Base-by-base conservation (phyloP, 1,284 basidiomycete species). In the Ustilago vetiveriae region DNA sequence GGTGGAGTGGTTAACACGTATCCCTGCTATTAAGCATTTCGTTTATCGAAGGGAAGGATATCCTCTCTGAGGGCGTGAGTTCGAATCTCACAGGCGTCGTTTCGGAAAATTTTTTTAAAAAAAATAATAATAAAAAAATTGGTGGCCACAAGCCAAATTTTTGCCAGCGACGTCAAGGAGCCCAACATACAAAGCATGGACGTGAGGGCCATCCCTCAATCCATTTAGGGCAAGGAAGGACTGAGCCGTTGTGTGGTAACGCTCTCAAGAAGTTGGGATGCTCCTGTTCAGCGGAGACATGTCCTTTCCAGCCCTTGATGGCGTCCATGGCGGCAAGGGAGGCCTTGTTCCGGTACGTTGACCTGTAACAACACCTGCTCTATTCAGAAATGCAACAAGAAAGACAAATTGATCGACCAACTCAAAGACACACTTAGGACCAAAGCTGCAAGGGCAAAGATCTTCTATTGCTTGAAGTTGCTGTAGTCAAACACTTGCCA, bases 1-100 rank as follows among this genome's bases (percentile, higher is more conserved):
- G 66, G 66, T 63, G 66, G 66, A 69, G 66, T 69, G 66, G 66
- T 69, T 69, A 69, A 69, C 66, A 63, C 66, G 66, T 69, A 63
- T 69, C 66, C 66, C 66, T 69, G 66, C 66, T 69, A 67, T 41
- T 58, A 45, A 43, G 62, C 54, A 57, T 26, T 45, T 33, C 38
- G 62, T 21, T 16, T 22, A 2, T 23, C 54, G 35, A 37, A 40
- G 35, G 60, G 40, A 27, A 69, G 66, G 66, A 69, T 69, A 70
- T 70, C 67, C 67, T 70, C 67, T 70, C 42, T 70, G 67, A 70
- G 67, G 67, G 67, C 67, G 62, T 53, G 67, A 70, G 67, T 70
- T 70, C 67, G 67, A 70, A 70, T 70, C 67, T 70, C 67, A 53
- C 62, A 70, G 67, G 67, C 47, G 67, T 70, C 66, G 57, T 19